phyloP scores from a whole-genome alignment of 352 stramenopile genomes.

The Aphanomyces euteiches region DNA sequence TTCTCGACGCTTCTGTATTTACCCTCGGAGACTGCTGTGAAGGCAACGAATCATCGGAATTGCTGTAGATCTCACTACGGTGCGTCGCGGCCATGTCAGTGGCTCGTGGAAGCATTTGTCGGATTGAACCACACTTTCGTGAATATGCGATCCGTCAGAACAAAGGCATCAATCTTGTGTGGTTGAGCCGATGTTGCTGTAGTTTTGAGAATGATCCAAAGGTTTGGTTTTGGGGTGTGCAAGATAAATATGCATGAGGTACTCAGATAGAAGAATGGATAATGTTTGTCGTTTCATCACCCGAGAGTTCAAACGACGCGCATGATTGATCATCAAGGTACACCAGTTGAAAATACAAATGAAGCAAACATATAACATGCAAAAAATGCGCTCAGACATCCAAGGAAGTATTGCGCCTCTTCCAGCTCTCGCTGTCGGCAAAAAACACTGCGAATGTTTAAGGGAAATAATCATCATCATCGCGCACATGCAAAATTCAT shows the following conservation, averaged over 20 bases:
- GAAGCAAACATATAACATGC: background rate
- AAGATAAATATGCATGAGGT: slow-evolving; percentile 24
- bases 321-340: slow-evolving; percentile 73
- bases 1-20: too few relatives aligned
- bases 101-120: too few relatives aligned
- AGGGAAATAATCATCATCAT: slow-evolving; percentile 76
- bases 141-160: too few relatives aligned
- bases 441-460: slow-evolving; percentile 65
- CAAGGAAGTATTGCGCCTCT: slow-evolving; percentile 36
- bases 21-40: too few relatives aligned
- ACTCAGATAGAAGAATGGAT: slow-evolving; percentile 76
- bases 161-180: too few relatives aligned
- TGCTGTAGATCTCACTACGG: too few relatives aligned
- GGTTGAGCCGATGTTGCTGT: too few relatives aligned
- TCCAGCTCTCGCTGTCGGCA: slow-evolving; percentile 24
- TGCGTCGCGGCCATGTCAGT: too few relatives aligned
- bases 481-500: slow-evolving; percentile 40
- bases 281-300: slow-evolving; percentile 80
- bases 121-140: too few relatives aligned
- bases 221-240: background rate
- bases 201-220: background rate
- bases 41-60: too few relatives aligned
- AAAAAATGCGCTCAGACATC: slow-evolving; percentile 38
- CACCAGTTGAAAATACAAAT: slow-evolving; percentile 27
- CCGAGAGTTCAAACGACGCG: slow-evolving; percentile 70